Base-by-base conservation (phyloP, 2,329 filamentous ascomycete species). In the Mariannaea sp. region DNA sequence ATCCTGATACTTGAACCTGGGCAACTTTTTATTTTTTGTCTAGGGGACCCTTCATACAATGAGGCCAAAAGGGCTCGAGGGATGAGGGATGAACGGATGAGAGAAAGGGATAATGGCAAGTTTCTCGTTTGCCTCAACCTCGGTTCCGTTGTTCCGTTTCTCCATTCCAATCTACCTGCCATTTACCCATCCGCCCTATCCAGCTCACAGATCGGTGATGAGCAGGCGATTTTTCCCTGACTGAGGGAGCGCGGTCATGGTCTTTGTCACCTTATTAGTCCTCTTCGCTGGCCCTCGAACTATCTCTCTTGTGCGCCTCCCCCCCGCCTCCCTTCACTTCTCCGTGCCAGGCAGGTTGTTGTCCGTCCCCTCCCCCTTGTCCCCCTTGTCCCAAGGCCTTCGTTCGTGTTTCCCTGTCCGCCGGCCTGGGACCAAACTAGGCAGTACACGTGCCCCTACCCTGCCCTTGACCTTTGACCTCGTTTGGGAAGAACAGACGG, bases 361-460 rank as follows among this genome's bases (percentile, higher is more conserved):
- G 13, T n/a, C 32, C 32, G 6, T 16, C n/a, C n/a, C n/a, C n/a
- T n/a, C n/a, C n/a, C n/a, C n/a, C n/a, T n/a, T n/a, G n/a, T n/a
- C n/a, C n/a, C n/a, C n/a, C n/a, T n/a, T 13, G 30, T 32, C n/a
- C 30, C 30, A 12, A 12, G 30, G 5, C 5, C 36, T 24, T 6
- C 36, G n/a, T 45, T 36, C 32, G n/a, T 42, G 29, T 42, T 33
- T 51, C 42, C 49, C 49, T 52, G 49, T 12, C 42, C 27, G 33
- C 29, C 43, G 35, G 36, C 30, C 35, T 36, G 36, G 49, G 49
- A 46, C 46, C 42, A 44, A 32, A n/a, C 29, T 52, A 39, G 9
- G 3, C 19, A 33, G 10, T 45, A 22, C 41, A 52, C 49, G 49
- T 52, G 49, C 42, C 14, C n/a, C 29, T 46, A 39, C 45, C 49